A percentile compares a stretch with the other conserved stretches of the same genome.
Conservation (phyloP, 2,329 filamentous ascomycete species). For the Penicillium sp. region DNA sequence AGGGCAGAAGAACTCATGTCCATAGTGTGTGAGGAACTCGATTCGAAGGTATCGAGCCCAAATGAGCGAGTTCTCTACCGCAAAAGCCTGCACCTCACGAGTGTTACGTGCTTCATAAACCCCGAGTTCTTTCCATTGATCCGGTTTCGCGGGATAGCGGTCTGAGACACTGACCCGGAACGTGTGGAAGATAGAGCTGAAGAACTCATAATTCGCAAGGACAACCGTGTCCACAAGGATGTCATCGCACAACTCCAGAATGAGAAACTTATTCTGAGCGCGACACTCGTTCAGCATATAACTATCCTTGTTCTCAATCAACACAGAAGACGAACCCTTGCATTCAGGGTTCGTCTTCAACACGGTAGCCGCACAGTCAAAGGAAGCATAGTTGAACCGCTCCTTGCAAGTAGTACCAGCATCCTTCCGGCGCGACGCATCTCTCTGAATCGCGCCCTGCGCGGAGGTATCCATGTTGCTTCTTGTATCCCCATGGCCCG, state of each 20-base stretch:
- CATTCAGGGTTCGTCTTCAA: slow-evolving; percentile 83
- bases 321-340: slow-evolving; percentile 80
- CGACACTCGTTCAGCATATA: slow-evolving; percentile 96
- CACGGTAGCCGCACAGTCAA: slow-evolving; percentile 91
- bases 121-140: slow-evolving; percentile 86
- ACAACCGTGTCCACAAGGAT: slow-evolving; percentile 90
- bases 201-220: slow-evolving; percentile 98
- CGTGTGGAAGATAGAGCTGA: slow-evolving; percentile 90
- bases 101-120: slow-evolving; percentile 89
- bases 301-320: slow-evolving; percentile 96
- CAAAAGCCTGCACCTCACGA: slow-evolving; percentile 87
- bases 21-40: slow-evolving; percentile 89
- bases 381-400: slow-evolving; percentile 94
- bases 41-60: slow-evolving; percentile 92
- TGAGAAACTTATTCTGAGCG: slow-evolving; percentile 83
- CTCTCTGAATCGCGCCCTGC: slow-evolving; percentile 49
- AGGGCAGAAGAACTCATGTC: slow-evolving; percentile 95
- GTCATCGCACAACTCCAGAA: slow-evolving; percentile 86
- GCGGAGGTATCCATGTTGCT: slow-evolving; percentile 30
- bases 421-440: slow-evolving; percentile 72
- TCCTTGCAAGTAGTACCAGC: slow-evolving; percentile 98
- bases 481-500: not conserved
- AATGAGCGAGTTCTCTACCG: slow-evolving; percentile 90
- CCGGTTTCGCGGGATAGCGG: slow-evolving; percentile 84
- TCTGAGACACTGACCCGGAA: slow-evolving; percentile 92